A percentile compares a stretch with the other conserved stretches of the same genome.
Evolutionary conservation across 2,329 filamentous ascomycete species (phyloP).

Genomic region (Verticillium albo-atrum): DNA sequence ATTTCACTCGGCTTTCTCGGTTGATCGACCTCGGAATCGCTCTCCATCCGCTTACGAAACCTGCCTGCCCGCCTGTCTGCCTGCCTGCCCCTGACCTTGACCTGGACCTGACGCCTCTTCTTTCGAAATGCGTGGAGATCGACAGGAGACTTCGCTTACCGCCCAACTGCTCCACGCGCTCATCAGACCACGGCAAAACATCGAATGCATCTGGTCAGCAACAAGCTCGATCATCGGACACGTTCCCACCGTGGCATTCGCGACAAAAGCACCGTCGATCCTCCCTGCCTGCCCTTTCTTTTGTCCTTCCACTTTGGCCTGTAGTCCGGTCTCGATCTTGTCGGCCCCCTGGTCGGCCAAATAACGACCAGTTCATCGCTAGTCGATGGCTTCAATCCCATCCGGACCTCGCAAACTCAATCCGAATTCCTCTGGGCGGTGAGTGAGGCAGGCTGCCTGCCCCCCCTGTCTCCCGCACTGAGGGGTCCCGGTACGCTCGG

Average conservation of each 20-base stretch:
- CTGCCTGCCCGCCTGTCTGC: no score
- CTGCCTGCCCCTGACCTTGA: no score
- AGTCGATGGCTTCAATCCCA: not conserved
- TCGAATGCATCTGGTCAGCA: not conserved
- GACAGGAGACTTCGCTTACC: not conserved
- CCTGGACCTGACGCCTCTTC: not conserved
- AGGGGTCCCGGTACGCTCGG: not conserved
- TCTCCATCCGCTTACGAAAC: not conserved
- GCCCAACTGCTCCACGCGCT: not conserved
- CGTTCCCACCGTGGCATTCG: not conserved
- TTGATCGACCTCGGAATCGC: not conserved
- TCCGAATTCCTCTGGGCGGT: not conserved
- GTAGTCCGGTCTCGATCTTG: not conserved
- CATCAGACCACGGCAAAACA: not conserved
- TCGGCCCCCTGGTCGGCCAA: not conserved
- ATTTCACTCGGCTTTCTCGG: not conserved
- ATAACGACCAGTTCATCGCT: not conserved
- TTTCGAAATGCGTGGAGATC: not conserved
- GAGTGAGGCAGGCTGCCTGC: no score
- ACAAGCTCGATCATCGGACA: not conserved
- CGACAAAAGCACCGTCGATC: not conserved
- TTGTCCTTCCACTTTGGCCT: not conserved
- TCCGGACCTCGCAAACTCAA: not conserved
- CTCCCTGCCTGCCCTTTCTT: not conserved
- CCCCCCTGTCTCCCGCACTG: not conserved